These are phyloP conservation scores for Skeletonema grethae DNA, from an alignment of 108 stramenopile species.

Conservation along the genomic window DNA sequence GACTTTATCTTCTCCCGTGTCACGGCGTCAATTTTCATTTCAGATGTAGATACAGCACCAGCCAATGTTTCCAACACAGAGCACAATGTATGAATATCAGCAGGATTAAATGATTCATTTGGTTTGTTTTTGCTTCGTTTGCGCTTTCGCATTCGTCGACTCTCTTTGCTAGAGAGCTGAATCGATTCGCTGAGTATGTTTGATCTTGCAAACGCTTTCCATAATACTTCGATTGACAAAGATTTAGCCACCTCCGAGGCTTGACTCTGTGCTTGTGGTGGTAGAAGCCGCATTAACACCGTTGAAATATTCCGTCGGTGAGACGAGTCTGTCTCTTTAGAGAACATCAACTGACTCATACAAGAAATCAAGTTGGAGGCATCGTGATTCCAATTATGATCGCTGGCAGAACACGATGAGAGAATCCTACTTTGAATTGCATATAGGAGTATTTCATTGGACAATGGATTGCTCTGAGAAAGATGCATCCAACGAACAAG, in stretches of 20 bases:
- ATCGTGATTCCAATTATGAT: conserved; percentile 23
- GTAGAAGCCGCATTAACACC: conserved; percentile 28
- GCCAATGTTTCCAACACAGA: conserved; percentile 22
- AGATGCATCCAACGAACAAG: conserved; percentile 24
- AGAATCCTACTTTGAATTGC: conserved; percentile 27
- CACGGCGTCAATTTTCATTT: conserved; percentile 5
- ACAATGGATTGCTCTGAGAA: conserved; percentile 32
- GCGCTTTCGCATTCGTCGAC: conserved; percentile 12
- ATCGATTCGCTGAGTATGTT: neutral
- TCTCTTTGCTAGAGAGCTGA: neutral
- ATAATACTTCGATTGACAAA: conserved; percentile 22
- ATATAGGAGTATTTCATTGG: conserved; percentile 31
- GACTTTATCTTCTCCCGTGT: conserved; percentile 11
- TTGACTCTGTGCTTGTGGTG: conserved; percentile 7
- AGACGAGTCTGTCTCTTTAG: conserved; percentile 22
- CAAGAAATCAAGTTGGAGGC: conserved; percentile 23
- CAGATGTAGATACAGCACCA: conserved; percentile 4
- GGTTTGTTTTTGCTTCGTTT: conserved; percentile 11
- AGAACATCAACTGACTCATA: conserved; percentile 27
- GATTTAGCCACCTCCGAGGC: conserved; percentile 6
- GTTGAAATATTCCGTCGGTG: conserved; percentile 34
- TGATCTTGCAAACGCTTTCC: conserved; percentile 20
- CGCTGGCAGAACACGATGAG: conserved; percentile 12
- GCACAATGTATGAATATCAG: conserved; percentile 16
- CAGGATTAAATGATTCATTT: neutral